phyloP scores from a whole-genome alignment of 495 filamentous ascomycete genomes.

The Jackrogersella minutella region DNA sequence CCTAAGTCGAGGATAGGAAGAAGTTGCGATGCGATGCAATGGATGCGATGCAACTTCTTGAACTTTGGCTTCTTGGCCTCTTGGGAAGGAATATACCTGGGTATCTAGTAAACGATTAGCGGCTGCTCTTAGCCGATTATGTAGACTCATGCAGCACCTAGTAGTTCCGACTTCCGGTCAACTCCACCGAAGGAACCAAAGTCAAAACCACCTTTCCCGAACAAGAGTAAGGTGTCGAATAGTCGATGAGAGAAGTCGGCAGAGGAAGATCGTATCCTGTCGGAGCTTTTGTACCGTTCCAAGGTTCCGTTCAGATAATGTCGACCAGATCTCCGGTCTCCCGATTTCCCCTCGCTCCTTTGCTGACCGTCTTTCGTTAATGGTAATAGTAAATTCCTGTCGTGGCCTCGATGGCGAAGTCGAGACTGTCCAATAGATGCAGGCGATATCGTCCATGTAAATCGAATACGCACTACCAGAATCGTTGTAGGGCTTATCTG shows the following conservation, averaged over 20 bases:
- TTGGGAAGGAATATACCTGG: constrained; percentile 2
- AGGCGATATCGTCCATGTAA: constrained; percentile 31
- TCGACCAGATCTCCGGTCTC: constrained; percentile 24
- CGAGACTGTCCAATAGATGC: constrained; percentile 27
- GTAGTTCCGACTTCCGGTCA: constrained; percentile 35
- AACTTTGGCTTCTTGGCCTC: too few species aligned
- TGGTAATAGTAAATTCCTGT: not conserved
- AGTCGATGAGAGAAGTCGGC: constrained; percentile 21
- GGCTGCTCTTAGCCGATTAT: constrained; percentile 27
- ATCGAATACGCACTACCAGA: not conserved
- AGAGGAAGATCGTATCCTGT: constrained; percentile 31
- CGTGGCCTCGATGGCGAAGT: constrained; percentile 9
- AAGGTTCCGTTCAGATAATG: constrained; percentile 24
- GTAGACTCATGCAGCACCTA: constrained; percentile 26
- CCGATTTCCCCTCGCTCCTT: constrained; percentile 8
- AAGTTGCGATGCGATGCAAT: not conserved
- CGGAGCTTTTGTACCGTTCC: constrained; percentile 37
- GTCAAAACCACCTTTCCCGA: constrained; percentile 25
- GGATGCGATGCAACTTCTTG: not conserved
- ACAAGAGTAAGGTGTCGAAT: constrained; percentile 25
- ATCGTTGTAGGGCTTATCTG: not conserved
- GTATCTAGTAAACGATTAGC: constrained; percentile 11
- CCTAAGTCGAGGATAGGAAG: not conserved
- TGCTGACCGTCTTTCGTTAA: constrained; percentile 9
- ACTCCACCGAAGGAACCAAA: constrained; percentile 21